Conservation (phyloP, 768 basidiomycete species). For the Hebeloma cylindrosporum region DNA sequence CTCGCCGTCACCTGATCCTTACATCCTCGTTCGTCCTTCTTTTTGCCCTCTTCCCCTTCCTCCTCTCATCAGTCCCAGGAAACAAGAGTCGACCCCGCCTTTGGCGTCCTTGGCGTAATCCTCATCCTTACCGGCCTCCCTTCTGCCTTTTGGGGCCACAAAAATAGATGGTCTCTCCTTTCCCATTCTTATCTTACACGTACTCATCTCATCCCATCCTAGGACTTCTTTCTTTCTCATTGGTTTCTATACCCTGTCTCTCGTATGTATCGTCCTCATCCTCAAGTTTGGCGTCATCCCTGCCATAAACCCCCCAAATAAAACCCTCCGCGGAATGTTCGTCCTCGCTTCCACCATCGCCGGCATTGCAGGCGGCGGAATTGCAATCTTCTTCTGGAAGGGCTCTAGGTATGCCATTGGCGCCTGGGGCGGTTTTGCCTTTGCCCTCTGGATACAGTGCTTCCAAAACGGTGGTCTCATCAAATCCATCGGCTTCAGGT, state of each 20-base stretch:
- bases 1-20: slow-evolving; percentile 44
- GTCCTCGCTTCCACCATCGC: slow-evolving; percentile 80
- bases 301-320: slow-evolving; percentile 78
- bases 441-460: slow-evolving; percentile 87
- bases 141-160: slow-evolving; percentile 90
- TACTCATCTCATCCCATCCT: slow-evolving; percentile 13
- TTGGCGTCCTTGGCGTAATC: slow-evolving; percentile 84
- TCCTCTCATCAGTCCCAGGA: slow-evolving; percentile 34
- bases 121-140: slow-evolving; percentile 90
- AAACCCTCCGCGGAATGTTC: slow-evolving; percentile 85
- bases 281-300: slow-evolving; percentile 83
- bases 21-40: slow-evolving; percentile 37
- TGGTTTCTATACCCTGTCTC: slow-evolving; percentile 85
- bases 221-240: slow-evolving; percentile 95
- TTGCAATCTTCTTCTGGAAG: slow-evolving; percentile 93
- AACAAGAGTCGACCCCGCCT: slow-evolving; percentile 82
- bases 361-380: slow-evolving; percentile 79
- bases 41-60: slow-evolving; percentile 8
- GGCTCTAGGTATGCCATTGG: slow-evolving; percentile 81
- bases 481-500: slow-evolving; percentile 71
- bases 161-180: slow-evolving; percentile 81
- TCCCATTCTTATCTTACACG: slow-evolving; percentile 16
- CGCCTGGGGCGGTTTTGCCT: slow-evolving; percentile 83
- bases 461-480: slow-evolving; percentile 84
- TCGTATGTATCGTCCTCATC: slow-evolving; percentile 86